Evolutionary conservation across 208 protist species (phyloP), one percentile per base, ranked within the genome.

Genomic region (Trypanosoma melophagium): DNA sequence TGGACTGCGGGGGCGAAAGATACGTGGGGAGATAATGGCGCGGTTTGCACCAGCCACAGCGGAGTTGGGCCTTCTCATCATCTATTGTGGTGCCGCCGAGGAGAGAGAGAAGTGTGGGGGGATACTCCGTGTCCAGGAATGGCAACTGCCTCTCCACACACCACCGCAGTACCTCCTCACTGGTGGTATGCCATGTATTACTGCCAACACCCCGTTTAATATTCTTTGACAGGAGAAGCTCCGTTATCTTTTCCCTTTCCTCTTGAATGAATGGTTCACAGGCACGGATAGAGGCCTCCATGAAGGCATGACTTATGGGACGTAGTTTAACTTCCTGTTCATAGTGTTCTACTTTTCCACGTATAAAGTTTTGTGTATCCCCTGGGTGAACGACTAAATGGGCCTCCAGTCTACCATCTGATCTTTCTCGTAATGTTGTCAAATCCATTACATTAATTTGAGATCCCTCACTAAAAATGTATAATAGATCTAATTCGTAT

Each of bases 401-500:
- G 17, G 45, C 40, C 42, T 63, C 55, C 5, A 25, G 7, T 7
- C 40, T 19, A 9, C 41, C 54, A 42, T 71, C 55, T 3, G 51
- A 54, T 28, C 54, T 3, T 19, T 63, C 58, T 10, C 17, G 55
- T 35, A 63, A 17, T 17, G 54, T 52, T 19, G 55, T 61, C 4
- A 60, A 57, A 10, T 41, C 55, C 16, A 47, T 12, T 24, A 55
- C 28, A 21, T 53, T 7, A 9, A 64, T 42, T 7, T 25, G 7
- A 1, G 44, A 66, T 17, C 10, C 22, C 12, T 4, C 17, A 25
- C 45, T 28, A 54, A 75, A 69, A 21, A 58, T 21, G 10, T 13
- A 50, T 40, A 38, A 38, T 17, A 70, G 40, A 16, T 69, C 61
- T 38, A 75, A 42, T 21, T 75, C 61, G 3, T 75, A 69, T 3